A percentile compares a stretch with the other conserved stretches of the same genome.
phyloP scores from a whole-genome alignment of 805 yeast genomes.

The Ascoidea tarda region DNA sequence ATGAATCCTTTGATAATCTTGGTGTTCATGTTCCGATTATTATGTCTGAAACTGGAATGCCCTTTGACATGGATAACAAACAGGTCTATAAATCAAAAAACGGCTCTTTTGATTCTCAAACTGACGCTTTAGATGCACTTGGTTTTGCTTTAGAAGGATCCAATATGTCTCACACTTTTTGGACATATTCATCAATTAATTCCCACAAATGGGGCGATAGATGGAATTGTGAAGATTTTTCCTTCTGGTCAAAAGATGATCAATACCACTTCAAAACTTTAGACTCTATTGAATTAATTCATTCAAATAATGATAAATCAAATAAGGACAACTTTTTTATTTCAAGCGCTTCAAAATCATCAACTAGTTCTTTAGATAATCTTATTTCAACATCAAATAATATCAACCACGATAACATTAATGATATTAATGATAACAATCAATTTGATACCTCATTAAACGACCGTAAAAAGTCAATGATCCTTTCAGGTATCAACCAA shows the following conservation, averaged over 20 bases:
- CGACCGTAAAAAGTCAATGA: too few species aligned
- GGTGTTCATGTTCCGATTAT: slow-evolving; percentile 60
- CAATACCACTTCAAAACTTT: slow-evolving; percentile 8
- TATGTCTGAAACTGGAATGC: slow-evolving; percentile 95
- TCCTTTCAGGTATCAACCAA: neutral
- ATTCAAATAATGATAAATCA: slow-evolving; percentile 15
- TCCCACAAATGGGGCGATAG: slow-evolving; percentile 78
- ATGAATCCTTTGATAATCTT: slow-evolving; percentile 45
- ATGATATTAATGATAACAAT: neutral
- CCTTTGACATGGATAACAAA: slow-evolving; percentile 85
- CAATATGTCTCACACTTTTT: slow-evolving; percentile 58
- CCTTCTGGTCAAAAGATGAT: slow-evolving; percentile 70
- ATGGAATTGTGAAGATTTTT: slow-evolving; percentile 92
- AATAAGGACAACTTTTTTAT: slow-evolving; percentile 2
- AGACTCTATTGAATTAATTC: slow-evolving; percentile 6
- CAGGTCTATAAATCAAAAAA: slow-evolving; percentile 35
- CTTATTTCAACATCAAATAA: slow-evolving; percentile 12
- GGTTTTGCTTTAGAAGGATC: slow-evolving; percentile 66
- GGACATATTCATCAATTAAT: slow-evolving; percentile 73
- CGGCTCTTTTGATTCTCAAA: slow-evolving; percentile 63
- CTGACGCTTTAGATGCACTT: slow-evolving; percentile 73
- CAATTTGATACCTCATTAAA: neutral
- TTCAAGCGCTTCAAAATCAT: neutral
- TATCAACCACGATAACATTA: slow-evolving; percentile 1
- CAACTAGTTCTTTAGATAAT: neutral